Evolutionary conservation across 148 eudicot genomes (phyloP).

Genomic region (Chenopodium berlandieri): DNA sequence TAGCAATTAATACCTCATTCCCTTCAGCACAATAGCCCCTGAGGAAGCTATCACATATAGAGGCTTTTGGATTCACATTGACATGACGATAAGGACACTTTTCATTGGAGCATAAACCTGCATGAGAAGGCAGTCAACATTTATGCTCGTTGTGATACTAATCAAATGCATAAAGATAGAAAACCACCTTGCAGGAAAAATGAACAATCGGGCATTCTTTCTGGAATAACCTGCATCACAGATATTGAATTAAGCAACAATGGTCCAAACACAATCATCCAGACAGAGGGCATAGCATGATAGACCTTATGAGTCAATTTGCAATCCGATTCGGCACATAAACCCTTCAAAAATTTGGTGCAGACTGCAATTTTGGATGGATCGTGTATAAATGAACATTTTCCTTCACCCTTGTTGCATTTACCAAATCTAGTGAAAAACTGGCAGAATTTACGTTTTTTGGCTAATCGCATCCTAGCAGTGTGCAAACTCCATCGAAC

Average conservation of each 20-base stretch:
- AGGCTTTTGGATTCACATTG: constrained; percentile 77
- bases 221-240: constrained; percentile 83
- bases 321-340: constrained; percentile 75
- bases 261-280: neutral
- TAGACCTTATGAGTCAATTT: constrained; percentile 93
- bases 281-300: constrained; percentile 15
- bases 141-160: neutral
- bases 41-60: constrained; percentile 77
- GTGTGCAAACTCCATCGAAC: constrained; percentile 97
- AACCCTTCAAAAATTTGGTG: constrained; percentile 81
- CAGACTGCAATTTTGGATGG: constrained; percentile 81
- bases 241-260: constrained; percentile 6
- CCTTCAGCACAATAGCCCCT: constrained; percentile 95
- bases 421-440: constrained; percentile 95
- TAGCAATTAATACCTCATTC: constrained; percentile 63
- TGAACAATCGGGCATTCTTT: constrained; percentile 96
- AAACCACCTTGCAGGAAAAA: constrained; percentile 84
- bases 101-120: constrained; percentile 87
- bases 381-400: constrained; percentile 94
- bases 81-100: constrained; percentile 93
- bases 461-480: constrained; percentile 77
- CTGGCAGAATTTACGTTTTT: constrained; percentile 78
- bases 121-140: constrained; percentile 23
- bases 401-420: constrained; percentile 89
- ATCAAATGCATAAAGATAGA: constrained; percentile 17